phyloP scores from a whole-genome alignment of 306 rosid species.

The Dalbergia cochinchinensis region DNA sequence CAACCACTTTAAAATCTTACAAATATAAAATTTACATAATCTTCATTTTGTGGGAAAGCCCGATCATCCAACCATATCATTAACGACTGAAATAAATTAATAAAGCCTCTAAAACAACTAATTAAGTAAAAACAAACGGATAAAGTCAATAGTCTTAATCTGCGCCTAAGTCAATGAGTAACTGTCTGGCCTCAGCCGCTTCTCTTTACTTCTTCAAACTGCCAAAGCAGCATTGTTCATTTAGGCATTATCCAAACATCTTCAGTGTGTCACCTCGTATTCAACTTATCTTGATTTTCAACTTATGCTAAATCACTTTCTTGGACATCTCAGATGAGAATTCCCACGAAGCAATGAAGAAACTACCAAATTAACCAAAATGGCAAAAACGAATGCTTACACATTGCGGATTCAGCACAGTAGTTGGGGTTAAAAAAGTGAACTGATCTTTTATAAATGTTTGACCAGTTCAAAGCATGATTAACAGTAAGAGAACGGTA shows the following conservation, averaged over 20 bases:
- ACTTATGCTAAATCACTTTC: not conserved
- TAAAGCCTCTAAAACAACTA: not conserved
- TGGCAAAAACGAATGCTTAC: not conserved
- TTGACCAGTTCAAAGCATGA: not conserved
- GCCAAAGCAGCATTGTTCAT: not conserved
- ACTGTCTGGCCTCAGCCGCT: not conserved
- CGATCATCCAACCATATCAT: too few species aligned
- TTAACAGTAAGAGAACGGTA: not conserved
- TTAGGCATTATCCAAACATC: not conserved
- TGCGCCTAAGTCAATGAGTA: constrained; percentile 5
- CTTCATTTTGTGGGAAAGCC: too few species aligned
- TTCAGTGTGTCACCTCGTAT: not conserved
- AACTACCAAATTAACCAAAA: not conserved
- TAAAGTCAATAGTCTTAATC: not conserved
- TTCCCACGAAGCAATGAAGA: constrained; percentile 2
- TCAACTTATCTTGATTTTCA: constrained; percentile 2
- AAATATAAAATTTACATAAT: too few species aligned
- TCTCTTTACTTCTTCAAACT: constrained; percentile 22
- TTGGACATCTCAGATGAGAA: not conserved
- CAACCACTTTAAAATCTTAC: too few species aligned
- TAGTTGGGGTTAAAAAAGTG: not conserved
- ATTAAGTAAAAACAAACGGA: not conserved
- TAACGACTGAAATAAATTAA: not conserved
- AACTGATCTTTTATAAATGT: not conserved
- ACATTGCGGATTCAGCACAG: not conserved